Base-by-base conservation (phyloP, 139 green algal species). In the Chlorella sp. region DNA sequence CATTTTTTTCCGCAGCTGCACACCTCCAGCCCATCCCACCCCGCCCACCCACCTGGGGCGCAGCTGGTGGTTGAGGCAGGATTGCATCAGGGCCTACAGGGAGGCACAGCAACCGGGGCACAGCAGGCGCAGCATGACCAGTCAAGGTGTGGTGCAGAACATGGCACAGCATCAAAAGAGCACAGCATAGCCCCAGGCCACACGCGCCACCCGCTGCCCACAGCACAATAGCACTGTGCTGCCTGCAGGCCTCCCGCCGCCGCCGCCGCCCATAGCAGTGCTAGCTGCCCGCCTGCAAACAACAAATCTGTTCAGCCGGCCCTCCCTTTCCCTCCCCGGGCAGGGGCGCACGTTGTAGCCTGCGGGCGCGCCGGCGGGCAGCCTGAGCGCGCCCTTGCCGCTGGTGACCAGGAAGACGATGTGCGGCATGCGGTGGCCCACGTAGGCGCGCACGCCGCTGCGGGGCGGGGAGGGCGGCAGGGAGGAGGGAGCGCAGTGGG, bases 331-430 rank as follows among this genome's bases (percentile, higher is more conserved):
- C 48, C 48, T 57, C 7, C 48, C 48, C 5, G 48, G 48, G 48
- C 48, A 60, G n/a, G n/a, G n/a, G n/a, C 82, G n/a, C 60, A 88
- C 84, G n/a, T 68, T 37, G 39, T 66, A 88, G 66, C 84, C 86
- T 24, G 76, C 34, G 61, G 84, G 86, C 77, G 75, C 60, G 53
- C 60, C 57, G 22, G 66, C 34, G 1, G 86, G 86, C 76, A 90
- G 86, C 15, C 0, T 85, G n/a, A 90, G 86, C 76, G 2, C n/a
- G 22, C 39, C 77, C 26, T 40, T 37, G 14, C 76, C 86, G 30
- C 53, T 80, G 77, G 78, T 90, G 21, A 90, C 76, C 86, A 85
- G 77, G 86, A 79, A 90, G 36, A 90, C 37, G 26, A 90, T 85
- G 77, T 85, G 75, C 22, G 75, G 86, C 77, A 83, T 83, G 75